Percentiles rank a stretch among this genome's conserved stretches.
These are phyloP conservation scores for Domatiomyces globalis DNA, from an alignment of 2,329 filamentous ascomycete genomes.

Conservation along the genomic window DNA sequence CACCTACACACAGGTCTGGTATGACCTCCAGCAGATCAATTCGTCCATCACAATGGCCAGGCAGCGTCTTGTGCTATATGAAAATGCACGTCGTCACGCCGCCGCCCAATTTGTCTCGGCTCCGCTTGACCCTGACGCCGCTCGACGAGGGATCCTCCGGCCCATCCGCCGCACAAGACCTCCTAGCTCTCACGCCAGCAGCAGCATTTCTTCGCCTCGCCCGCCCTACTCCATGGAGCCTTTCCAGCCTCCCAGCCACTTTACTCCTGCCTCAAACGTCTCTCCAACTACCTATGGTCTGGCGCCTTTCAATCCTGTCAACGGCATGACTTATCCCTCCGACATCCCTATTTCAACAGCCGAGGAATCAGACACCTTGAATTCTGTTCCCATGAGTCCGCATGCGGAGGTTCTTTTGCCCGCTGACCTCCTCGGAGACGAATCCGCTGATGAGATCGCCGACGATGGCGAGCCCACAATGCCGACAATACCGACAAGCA, in stretches of 20 bases:
- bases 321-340: constrained; percentile 44
- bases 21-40: constrained; percentile 12
- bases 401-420: constrained; percentile 47
- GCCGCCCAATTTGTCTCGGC: constrained; percentile 26
- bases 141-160: constrained; percentile 25
- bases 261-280: constrained; percentile 36
- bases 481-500: constrained; percentile 2
- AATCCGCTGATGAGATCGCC: constrained; percentile 22
- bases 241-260: constrained; percentile 24
- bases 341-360: constrained; percentile 22
- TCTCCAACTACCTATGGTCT: constrained; percentile 37
- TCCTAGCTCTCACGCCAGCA: constrained; percentile 33
- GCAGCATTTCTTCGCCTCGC: constrained; percentile 34
- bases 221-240: constrained; percentile 28
- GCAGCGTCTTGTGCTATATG: constrained; percentile 21
- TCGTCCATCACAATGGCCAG: constrained; percentile 14
- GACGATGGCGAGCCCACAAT: constrained; percentile 20
- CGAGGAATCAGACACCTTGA: constrained; percentile 39
- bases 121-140: constrained; percentile 29
- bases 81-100: constrained; percentile 25
- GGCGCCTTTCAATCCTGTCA: constrained; percentile 48
- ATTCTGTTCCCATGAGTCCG: constrained; percentile 50
- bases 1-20: constrained; percentile 26
- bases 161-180: constrained; percentile 29
- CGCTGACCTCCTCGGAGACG: constrained; percentile 46